Evolutionary conservation across 495 filamentous ascomycete genomes (phyloP).

Genomic region (Podospora tetraspora): DNA sequence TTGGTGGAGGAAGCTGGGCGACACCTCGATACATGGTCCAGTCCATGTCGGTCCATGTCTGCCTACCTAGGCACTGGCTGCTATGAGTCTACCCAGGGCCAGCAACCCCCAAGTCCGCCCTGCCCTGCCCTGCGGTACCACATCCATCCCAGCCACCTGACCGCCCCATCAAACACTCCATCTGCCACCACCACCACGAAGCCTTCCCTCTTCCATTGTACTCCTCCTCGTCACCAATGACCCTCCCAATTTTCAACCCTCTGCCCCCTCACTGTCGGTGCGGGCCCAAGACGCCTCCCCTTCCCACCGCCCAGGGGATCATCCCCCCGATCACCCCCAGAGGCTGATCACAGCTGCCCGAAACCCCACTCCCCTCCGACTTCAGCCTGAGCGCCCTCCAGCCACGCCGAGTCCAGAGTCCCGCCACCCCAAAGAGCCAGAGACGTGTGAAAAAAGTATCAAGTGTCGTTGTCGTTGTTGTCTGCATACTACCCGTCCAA

Average conservation of each 20-base stretch:
- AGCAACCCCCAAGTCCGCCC: neutral
- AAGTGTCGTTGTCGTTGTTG: neutral
- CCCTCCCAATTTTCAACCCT: neutral
- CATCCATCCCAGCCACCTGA: neutral
- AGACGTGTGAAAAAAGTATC: conserved; percentile 3
- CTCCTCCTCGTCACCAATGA: neutral
- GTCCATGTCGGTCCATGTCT: no score
- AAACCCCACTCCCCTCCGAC: conserved; percentile 21
- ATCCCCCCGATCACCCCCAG: conserved; percentile 4
- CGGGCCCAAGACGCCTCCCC: neutral
- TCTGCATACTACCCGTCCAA: neutral
- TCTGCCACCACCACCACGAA: neutral
- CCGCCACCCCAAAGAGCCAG: neutral
- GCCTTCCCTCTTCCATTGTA: neutral
- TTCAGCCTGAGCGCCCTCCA: conserved; percentile 17
- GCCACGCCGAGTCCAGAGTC: conserved; percentile 5
- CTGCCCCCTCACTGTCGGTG: neutral
- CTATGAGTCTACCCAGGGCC: neutral
- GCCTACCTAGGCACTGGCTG: neutral
- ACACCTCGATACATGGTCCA: no score
- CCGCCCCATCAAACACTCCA: neutral
- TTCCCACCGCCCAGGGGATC: neutral
- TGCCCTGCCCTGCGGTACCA: neutral
- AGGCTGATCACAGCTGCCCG: conserved; percentile 19
- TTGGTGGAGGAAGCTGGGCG: neutral